A percentile compares a stretch with the other conserved stretches of the same genome.
phyloP scores from a whole-genome alignment of 179 eudicot genomes.

The Pouteria campechiana region DNA sequence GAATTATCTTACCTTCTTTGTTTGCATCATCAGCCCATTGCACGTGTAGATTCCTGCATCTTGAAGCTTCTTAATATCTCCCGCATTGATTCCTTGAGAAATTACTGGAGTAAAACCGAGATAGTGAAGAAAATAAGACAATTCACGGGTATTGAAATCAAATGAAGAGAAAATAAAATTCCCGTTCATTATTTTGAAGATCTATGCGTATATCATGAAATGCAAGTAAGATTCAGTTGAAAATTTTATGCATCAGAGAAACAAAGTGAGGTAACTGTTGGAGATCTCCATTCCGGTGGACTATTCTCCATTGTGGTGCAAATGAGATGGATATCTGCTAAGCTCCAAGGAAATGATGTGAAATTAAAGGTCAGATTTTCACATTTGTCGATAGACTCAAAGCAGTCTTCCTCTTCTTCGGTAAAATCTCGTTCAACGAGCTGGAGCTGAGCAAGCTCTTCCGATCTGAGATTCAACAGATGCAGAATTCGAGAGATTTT shows the following conservation, averaged over 20 bases:
- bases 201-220: not conserved
- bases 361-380: slow-evolving; percentile 10
- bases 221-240: too few relatives aligned
- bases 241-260: too few relatives aligned
- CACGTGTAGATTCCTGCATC: slow-evolving; percentile 97
- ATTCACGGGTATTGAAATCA: not conserved
- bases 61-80: slow-evolving; percentile 96
- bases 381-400: slow-evolving; percentile 86
- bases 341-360: too few relatives aligned
- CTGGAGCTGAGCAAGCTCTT: slow-evolving; percentile 77
- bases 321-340: too few relatives aligned
- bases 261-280: too few relatives aligned
- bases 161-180: not conserved
- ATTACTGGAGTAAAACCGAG: slow-evolving; percentile 32
- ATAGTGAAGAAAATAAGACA: not conserved
- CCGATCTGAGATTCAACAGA: slow-evolving; percentile 31
- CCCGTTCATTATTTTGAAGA: too few relatives aligned
- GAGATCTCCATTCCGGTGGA: too few relatives aligned
- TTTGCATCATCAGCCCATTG: slow-evolving; percentile 98
- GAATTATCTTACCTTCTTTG: slow-evolving; percentile 59
- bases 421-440: slow-evolving; percentile 77
- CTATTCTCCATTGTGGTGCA: too few relatives aligned
- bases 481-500: too few relatives aligned
- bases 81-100: slow-evolving; percentile 93
- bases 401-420: slow-evolving; percentile 89